Evolutionary conservation across 306 rosid genomes (phyloP).

Genomic region (Quercus aquifolioides): DNA sequence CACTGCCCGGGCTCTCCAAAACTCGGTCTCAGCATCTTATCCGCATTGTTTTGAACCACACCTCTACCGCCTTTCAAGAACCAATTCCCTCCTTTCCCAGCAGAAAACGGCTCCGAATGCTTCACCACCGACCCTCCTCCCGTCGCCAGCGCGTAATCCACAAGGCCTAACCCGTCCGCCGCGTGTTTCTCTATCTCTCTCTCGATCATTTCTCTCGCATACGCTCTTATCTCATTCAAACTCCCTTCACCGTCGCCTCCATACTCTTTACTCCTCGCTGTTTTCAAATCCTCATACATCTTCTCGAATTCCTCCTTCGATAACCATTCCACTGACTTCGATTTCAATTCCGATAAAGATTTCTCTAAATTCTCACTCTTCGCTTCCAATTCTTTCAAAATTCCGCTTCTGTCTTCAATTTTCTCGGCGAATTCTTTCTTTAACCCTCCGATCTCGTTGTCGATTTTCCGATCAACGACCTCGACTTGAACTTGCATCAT

Average conservation of each 20-base stretch:
- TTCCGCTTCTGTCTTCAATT: constrained; percentile 51
- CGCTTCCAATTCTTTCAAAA: constrained; percentile 54
- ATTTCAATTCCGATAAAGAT: constrained; percentile 52
- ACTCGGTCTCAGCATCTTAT: constrained; percentile 84
- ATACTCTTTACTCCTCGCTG: constrained; percentile 30
- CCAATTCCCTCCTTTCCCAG: constrained; percentile 48
- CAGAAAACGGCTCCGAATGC: constrained; percentile 63
- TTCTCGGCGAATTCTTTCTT: constrained; percentile 50
- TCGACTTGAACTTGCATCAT: constrained; percentile 86
- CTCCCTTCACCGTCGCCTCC: constrained; percentile 30
- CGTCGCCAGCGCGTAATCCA: constrained; percentile 69
- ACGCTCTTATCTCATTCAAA: constrained; percentile 73
- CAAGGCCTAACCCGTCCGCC: constrained; percentile 88
- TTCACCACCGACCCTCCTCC: constrained; percentile 65
- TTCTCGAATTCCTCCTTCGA: constrained; percentile 73
- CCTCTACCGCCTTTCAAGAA: constrained; percentile 27
- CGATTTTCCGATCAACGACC: constrained; percentile 74
- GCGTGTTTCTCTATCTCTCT: constrained; percentile 85
- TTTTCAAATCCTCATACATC: constrained; percentile 49
- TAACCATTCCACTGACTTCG: constrained; percentile 56
- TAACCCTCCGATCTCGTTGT: constrained; percentile 53
- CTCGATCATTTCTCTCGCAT: constrained; percentile 62
- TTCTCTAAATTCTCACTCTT: constrained; percentile 55
- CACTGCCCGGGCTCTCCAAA: constrained; percentile 97
- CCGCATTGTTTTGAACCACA: constrained; percentile 51